Conservation (phyloP, 208 protist genomes). For the Phytomonas francai region DNA sequence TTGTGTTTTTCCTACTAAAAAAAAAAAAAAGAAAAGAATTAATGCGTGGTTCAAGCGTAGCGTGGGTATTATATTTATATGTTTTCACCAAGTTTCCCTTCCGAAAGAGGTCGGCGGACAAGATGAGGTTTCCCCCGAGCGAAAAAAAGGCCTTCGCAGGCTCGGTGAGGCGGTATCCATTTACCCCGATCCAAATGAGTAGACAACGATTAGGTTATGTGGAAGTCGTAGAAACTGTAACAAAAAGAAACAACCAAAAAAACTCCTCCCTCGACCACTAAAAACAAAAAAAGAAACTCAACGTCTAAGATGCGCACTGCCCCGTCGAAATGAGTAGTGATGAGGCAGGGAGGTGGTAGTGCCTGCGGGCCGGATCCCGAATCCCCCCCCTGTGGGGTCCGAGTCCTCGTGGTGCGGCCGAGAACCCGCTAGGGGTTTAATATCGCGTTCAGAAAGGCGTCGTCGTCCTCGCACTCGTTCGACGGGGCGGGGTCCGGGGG, state of each 20-base stretch:
- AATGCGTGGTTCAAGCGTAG: not conserved
- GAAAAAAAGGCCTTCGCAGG: not conserved
- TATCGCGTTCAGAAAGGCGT: constrained; percentile 57
- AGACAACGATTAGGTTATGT: not conserved
- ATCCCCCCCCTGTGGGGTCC: too few species aligned
- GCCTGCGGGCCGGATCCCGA: too few species aligned
- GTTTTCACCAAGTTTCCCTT: not conserved
- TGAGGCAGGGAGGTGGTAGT: too few species aligned
- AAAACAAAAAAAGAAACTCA: too few species aligned
- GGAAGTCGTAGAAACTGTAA: not conserved
- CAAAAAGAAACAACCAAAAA: not conserved
- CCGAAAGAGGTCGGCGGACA: not conserved
- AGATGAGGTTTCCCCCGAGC: not conserved
- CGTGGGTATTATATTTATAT: not conserved
- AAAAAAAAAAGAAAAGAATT: too few species aligned
- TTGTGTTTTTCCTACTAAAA: not conserved
- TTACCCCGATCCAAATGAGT: not conserved
- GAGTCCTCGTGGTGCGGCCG: too few species aligned
- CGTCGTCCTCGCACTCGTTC: constrained; percentile 23
- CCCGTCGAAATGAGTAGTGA: too few species aligned
- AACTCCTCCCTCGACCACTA: too few species aligned
- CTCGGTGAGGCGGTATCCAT: not conserved
- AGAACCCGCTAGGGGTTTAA: constrained; percentile 26
- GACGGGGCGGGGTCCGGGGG: not conserved
- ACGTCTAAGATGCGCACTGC: too few species aligned